Conservation (phyloP, 305 asterid genomes). For the Plantago lanceolata region DNA sequence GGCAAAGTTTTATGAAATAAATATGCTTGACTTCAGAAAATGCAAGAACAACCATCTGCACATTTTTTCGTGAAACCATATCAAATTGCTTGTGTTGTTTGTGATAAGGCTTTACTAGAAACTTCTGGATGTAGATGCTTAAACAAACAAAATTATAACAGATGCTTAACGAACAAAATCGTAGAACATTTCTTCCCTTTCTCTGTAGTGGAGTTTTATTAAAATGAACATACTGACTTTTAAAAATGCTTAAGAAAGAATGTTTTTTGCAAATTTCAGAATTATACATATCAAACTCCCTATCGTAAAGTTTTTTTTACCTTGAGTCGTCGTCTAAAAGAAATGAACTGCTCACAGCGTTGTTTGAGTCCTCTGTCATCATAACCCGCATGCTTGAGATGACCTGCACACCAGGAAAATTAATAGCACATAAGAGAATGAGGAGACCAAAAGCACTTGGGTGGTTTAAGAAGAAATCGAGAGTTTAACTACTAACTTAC, state of each 20-base stretch:
- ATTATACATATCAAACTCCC: background rate
- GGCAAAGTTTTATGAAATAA: too few species aligned
- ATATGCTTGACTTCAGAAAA: too few species aligned
- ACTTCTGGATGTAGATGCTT: background rate
- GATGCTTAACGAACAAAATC: background rate
- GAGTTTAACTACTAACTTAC: conserved; percentile 45
- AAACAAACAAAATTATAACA: too few species aligned
- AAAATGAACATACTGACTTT: background rate
- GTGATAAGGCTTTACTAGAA: too few species aligned
- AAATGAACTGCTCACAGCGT: conserved; percentile 86
- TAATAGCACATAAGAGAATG: conserved; percentile 7
- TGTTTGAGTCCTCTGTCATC: conserved; percentile 96
- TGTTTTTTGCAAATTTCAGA: conserved; percentile 2
- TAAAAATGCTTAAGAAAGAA: too few species aligned
- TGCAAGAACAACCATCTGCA: background rate
- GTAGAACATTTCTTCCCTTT: background rate
- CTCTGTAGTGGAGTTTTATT: too few species aligned
- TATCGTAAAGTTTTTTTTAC: conserved; percentile 29
- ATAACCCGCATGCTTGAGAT: conserved; percentile 77
- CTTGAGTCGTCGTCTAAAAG: conserved; percentile 93
- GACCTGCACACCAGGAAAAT: conserved; percentile 42
- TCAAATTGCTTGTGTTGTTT: too few species aligned
- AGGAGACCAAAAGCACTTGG: background rate
- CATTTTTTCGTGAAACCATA: background rate
- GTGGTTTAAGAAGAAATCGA: conserved; percentile 7